These are phyloP conservation scores for Trichosanthes truncata DNA, from an alignment of 306 rosid species.

Conservation along the genomic window DNA sequence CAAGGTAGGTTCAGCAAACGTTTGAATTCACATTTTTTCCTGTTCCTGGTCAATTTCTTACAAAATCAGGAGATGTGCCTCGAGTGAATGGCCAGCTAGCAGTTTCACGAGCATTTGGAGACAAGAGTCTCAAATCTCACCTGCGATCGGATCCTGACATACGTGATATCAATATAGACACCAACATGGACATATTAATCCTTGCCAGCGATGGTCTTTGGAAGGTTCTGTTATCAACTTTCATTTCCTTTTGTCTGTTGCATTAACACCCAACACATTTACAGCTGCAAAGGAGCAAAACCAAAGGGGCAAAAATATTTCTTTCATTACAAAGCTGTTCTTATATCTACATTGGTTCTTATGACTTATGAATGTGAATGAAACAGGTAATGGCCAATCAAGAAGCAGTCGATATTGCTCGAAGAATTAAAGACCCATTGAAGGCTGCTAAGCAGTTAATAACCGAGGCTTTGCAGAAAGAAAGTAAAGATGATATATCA, in stretches of 20 bases:
- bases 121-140: conserved; percentile 86
- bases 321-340: not conserved
- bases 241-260: not conserved
- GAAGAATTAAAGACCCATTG: conserved; percentile 49
- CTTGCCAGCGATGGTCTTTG: conserved; percentile 93
- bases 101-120: conserved; percentile 93
- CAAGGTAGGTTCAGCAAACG: not conserved
- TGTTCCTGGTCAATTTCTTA: conserved; percentile 9
- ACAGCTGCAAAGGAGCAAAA: not conserved
- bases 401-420: conserved; percentile 81
- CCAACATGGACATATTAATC: conserved; percentile 42
- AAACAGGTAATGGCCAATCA: conserved; percentile 78
- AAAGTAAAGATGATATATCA: conserved; percentile 85
- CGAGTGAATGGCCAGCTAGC: conserved; percentile 94
- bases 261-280: not conserved
- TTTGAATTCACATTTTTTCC: not conserved
- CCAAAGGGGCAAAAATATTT: not conserved
- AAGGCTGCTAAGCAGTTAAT: conserved; percentile 78
- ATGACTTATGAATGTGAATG: not conserved
- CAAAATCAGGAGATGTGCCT: conserved; percentile 72
- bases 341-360: not conserved
- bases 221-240: conserved; percentile 43
- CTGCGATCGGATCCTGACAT: conserved; percentile 81
- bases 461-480: conserved; percentile 70
- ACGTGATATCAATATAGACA: conserved; percentile 24